A percentile compares a stretch with the other conserved stretches of the same genome.
These are phyloP conservation scores for Mycothermus thermophilus DNA, from an alignment of 495 filamentous ascomycete genomes.

Conservation along the genomic window DNA sequence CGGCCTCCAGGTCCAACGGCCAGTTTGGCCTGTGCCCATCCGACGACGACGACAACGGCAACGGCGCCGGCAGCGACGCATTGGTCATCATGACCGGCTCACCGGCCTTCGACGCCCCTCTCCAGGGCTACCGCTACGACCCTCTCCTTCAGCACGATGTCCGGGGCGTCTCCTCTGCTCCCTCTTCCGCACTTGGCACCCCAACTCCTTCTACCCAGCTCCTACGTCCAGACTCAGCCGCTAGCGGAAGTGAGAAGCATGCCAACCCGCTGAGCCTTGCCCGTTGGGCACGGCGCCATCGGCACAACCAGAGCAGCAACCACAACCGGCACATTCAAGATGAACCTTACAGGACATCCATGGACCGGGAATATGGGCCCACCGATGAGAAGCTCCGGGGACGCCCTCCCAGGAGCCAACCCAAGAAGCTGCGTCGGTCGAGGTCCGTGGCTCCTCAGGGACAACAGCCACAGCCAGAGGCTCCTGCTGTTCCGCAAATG, in stretches of 20 bases:
- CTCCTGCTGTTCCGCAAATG: slow-evolving; percentile 18
- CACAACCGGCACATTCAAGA: slow-evolving; percentile 9
- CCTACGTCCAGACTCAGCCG: slow-evolving; percentile 15
- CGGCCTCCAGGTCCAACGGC: slow-evolving; percentile 17
- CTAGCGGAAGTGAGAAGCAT: slow-evolving; percentile 11
- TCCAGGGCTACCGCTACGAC: neutral
- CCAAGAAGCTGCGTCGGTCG: slow-evolving; percentile 11
- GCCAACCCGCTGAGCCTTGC: slow-evolving; percentile 16
- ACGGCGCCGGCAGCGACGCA: slow-evolving; percentile 3
- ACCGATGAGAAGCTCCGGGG: no score
- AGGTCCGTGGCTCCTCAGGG: slow-evolving; percentile 15
- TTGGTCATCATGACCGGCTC: slow-evolving; percentile 14
- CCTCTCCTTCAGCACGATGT: no score
- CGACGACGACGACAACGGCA: slow-evolving; percentile 2
- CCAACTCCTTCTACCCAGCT: slow-evolving; percentile 5
- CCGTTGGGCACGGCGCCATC: slow-evolving; percentile 16
- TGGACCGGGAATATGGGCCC: no score
- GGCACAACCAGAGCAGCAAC: slow-evolving; percentile 6
- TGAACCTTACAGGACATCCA: no score
- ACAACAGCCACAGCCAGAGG: slow-evolving; percentile 13
- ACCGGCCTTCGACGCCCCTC: slow-evolving; percentile 8
- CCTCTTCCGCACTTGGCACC: no score
- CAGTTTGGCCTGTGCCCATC: slow-evolving; percentile 8
- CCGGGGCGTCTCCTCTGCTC: no score
- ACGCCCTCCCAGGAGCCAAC: slow-evolving; percentile 7